Evolutionary conservation across 2,329 filamentous ascomycete species (phyloP), one percentile per base, ranked within the genome.

Genomic region (Aspergillus amoenus): DNA sequence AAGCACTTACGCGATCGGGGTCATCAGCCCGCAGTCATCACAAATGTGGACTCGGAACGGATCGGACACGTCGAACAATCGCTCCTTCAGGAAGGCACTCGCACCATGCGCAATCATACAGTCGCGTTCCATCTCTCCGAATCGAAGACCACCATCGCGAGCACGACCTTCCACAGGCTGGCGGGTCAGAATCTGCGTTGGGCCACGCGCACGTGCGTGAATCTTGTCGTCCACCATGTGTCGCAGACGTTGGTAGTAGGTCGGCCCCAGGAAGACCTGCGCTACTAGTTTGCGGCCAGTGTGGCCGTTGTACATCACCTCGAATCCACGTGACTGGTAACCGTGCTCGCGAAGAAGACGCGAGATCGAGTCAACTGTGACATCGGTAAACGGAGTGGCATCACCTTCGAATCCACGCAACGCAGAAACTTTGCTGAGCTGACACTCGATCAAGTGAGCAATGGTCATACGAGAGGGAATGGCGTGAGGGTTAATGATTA

Each of bases 181-280:
- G 57, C 95, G 84, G 3, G 94, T 99, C 79, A 99, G 85, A 70
- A 99, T 99, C 78, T 99, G 94, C 21, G 96, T 90, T 1, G 94
- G 94, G 37, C 95, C 94, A 73, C 94, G 89, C 13, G 95, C 94
- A 77, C 95, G 90, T n/a, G 94, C 95, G 79, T 99, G 94, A 68
- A 99, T 99, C 84, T 99, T 99, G 82, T 99, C 94, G 75, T 99
- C 94, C 66, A 99, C 95, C 95, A 99, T 99, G 79, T 99, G 95
- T 63, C 94, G 89, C 59, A 99, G 85, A 76, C 95, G 92, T 78
- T 99, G 94, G 79, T 99, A 99, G 81, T 99, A 99, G 1, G 94
- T 99, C 1, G 94, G 94, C 8, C 94, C 94, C 57, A 99, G 85
- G 85, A 99, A 99, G 55, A 97, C 88, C 75, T 99, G 94, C 0